These are phyloP conservation scores for Apiotrichum laibachii DNA, from an alignment of 1,284 basidiomycete species.

Conservation along the genomic window DNA sequence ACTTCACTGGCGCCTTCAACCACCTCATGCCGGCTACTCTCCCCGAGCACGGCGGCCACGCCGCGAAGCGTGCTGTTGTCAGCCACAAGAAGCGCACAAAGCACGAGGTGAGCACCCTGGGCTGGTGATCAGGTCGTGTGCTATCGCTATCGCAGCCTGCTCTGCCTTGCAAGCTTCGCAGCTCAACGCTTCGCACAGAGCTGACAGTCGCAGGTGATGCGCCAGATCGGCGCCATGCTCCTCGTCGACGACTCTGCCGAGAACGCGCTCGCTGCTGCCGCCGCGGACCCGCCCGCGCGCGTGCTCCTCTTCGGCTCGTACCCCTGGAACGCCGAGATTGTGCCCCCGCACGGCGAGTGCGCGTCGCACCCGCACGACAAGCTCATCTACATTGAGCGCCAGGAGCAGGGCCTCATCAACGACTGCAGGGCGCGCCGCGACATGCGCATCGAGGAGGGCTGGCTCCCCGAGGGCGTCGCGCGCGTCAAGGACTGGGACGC, in stretches of 20 bases:
- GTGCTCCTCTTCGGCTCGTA: slow-evolving; percentile 76
- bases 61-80: slow-evolving; percentile 53
- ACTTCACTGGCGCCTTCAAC: slow-evolving; percentile 71
- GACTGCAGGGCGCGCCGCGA: slow-evolving; percentile 32
- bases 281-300: slow-evolving; percentile 50
- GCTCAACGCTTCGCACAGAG: neutral
- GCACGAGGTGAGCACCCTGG: slow-evolving; percentile 58
- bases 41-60: slow-evolving; percentile 53
- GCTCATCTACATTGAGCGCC: slow-evolving; percentile 60
- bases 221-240: slow-evolving; percentile 61
- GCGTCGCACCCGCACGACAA: slow-evolving; percentile 50
- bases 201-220: slow-evolving; percentile 59
- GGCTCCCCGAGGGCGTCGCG: slow-evolving; percentile 46
- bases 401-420: slow-evolving; percentile 49
- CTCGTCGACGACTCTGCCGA: slow-evolving; percentile 76
- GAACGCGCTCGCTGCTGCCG: slow-evolving; percentile 64
- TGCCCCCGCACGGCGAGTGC: slow-evolving; percentile 46
- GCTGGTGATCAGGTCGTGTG: no score
- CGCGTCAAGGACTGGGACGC: slow-evolving; percentile 45
- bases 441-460: slow-evolving; percentile 31
- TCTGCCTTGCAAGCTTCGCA: no score
- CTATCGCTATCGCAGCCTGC: no score
- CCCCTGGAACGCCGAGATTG: slow-evolving; percentile 64
- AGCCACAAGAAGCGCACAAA: slow-evolving; percentile 63
- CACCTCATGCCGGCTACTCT: slow-evolving; percentile 39